Conservation (phyloP, 441 rosid species). For the Eutrema salsugineum region DNA sequence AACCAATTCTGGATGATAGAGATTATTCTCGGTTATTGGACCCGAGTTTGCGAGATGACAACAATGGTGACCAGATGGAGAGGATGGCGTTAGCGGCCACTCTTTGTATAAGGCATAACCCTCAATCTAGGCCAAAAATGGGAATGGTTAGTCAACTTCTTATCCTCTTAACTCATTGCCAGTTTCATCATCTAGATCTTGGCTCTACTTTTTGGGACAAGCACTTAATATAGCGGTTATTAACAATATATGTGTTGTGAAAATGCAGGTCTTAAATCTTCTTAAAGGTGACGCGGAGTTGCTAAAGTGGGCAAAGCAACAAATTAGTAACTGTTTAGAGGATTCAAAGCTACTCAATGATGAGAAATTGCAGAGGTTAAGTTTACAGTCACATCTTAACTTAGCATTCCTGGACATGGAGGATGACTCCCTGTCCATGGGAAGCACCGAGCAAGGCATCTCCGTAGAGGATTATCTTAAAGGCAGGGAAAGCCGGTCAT, state of each 20-base stretch:
- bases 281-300: conserved; percentile 42
- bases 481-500: conserved; percentile 65
- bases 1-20: conserved; percentile 44
- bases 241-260: neutral
- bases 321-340: conserved; percentile 33
- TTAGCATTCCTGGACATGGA: conserved; percentile 56
- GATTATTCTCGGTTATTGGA: conserved; percentile 46
- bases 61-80: conserved; percentile 42
- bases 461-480: conserved; percentile 57
- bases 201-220: neutral
- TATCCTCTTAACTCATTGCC: neutral
- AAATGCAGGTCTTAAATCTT: conserved; percentile 47
- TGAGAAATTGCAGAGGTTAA: conserved; percentile 34
- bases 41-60: conserved; percentile 38
- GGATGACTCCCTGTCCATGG: conserved; percentile 46
- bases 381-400: conserved; percentile 58
- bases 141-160: conserved; percentile 35
- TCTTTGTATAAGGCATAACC: conserved; percentile 53
- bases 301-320: conserved; percentile 45
- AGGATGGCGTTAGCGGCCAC: conserved; percentile 59
- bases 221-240: neutral
- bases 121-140: conserved; percentile 59
- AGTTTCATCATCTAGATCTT: neutral
- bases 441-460: conserved; percentile 42
- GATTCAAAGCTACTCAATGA: conserved; percentile 41